Conservation (phyloP, 805 yeast species). For the Saccharomycopsis capsularis region DNA sequence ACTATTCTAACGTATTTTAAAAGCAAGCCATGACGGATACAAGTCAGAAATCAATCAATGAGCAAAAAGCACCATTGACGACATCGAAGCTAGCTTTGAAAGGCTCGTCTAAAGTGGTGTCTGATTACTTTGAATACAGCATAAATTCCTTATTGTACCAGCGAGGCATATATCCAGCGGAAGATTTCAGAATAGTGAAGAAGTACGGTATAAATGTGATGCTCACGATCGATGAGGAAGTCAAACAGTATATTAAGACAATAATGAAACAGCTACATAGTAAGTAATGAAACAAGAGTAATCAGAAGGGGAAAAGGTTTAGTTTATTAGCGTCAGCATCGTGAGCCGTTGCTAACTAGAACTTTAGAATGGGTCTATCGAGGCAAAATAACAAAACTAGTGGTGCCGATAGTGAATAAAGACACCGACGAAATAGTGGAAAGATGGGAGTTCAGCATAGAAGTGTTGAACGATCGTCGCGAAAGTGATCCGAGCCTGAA, state of each 20-base stretch:
- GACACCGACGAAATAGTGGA: slow-evolving; percentile 65
- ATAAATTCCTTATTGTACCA: slow-evolving; percentile 80
- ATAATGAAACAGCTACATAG: slow-evolving; percentile 62
- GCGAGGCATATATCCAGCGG: slow-evolving; percentile 83
- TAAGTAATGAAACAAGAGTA: slow-evolving; percentile 17
- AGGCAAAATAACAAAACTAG: slow-evolving; percentile 59
- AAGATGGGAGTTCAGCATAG: slow-evolving; percentile 78
- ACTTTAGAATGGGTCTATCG: slow-evolving; percentile 65
- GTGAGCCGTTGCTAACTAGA: neutral
- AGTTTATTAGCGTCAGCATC: neutral
- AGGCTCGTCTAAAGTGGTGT: slow-evolving; percentile 72
- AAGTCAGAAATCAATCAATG: no score
- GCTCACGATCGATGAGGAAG: slow-evolving; percentile 68
- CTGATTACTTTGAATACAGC: slow-evolving; percentile 79
- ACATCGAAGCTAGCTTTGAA: slow-evolving; percentile 48
- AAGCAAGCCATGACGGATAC: no score
- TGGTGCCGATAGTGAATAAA: slow-evolving; percentile 66
- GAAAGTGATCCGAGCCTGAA: neutral
- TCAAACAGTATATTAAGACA: slow-evolving; percentile 56
- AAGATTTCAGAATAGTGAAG: slow-evolving; percentile 68
- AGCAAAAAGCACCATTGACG: neutral
- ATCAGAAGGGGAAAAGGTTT: neutral
- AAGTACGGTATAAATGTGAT: slow-evolving; percentile 76
- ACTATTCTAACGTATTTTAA: no score
- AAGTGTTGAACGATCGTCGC: slow-evolving; percentile 29